A percentile compares a stretch with the other conserved stretches of the same genome.
phyloP scores from a whole-genome alignment of 768 basidiomycete species.

The Kwoniella newhampshirensis region DNA sequence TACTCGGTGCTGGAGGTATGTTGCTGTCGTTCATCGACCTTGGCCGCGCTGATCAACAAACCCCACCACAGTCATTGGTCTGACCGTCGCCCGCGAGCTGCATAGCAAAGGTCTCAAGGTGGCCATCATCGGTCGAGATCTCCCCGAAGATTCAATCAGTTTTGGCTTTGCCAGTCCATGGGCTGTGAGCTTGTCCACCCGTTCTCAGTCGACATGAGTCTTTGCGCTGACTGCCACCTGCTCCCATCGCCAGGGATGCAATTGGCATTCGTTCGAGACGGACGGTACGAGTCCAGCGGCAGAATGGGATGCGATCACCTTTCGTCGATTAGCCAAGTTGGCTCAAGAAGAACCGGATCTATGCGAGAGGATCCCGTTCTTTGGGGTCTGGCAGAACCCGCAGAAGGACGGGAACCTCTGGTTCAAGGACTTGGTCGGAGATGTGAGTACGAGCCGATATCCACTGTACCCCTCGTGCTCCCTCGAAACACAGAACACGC shows the following conservation, averaged over 20 bases:
- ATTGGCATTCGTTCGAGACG: slow-evolving; percentile 47
- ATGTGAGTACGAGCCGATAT: slow-evolving; percentile 25
- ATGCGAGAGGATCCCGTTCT: slow-evolving; percentile 35
- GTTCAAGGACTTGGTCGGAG: slow-evolving; percentile 36
- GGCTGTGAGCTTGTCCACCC: slow-evolving; percentile 43
- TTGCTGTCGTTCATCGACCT: neutral
- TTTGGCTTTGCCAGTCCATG: slow-evolving; percentile 53
- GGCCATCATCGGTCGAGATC: slow-evolving; percentile 49
- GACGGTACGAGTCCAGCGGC: slow-evolving; percentile 10
- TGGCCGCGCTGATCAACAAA: neutral
- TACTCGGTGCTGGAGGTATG: slow-evolving; percentile 51
- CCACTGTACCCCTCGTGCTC: too few relatives aligned
- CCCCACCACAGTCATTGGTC: slow-evolving; percentile 48
- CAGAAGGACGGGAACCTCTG: slow-evolving; percentile 22
- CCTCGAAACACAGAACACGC: too few relatives aligned
- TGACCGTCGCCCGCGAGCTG: slow-evolving; percentile 49
- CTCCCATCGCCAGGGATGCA: slow-evolving; percentile 41
- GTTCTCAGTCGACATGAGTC: too few relatives aligned
- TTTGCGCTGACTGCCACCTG: too few relatives aligned
- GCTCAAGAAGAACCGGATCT: slow-evolving; percentile 41
- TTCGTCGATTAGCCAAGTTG: slow-evolving; percentile 29
- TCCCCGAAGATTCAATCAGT: slow-evolving; percentile 47
- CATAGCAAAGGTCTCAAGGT: slow-evolving; percentile 37
- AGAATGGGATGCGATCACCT: slow-evolving; percentile 40
- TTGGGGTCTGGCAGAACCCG: slow-evolving; percentile 27